phyloP scores from a whole-genome alignment of 768 basidiomycete genomes.

The Lepiota subincarnata region DNA sequence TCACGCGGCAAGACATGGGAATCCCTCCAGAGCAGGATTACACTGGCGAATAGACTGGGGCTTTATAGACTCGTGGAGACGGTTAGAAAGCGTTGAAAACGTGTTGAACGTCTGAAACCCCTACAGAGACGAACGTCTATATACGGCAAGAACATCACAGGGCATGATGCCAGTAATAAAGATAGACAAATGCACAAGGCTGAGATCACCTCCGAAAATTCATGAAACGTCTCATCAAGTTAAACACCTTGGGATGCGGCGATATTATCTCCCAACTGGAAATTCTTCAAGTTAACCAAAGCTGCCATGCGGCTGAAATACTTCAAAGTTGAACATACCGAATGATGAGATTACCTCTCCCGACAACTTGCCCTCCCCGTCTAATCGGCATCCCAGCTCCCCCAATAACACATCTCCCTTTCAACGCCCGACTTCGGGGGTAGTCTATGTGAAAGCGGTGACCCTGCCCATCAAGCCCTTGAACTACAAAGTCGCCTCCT shows the following conservation, averaged over 20 bases:
- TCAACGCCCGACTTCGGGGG: conserved; percentile 44
- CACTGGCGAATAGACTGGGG: too few species aligned
- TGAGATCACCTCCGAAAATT: conserved; percentile 8
- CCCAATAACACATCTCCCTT: conserved; percentile 45
- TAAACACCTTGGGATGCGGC: conserved; percentile 24
- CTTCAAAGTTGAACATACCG: conserved; percentile 39
- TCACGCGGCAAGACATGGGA: background rate
- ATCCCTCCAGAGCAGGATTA: too few species aligned
- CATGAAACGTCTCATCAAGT: conserved; percentile 28
- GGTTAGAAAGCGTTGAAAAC: too few species aligned
- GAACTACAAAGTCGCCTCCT: conserved; percentile 47
- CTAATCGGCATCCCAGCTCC: conserved; percentile 71
- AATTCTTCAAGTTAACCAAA: conserved; percentile 1
- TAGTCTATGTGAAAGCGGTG: conserved; percentile 50
- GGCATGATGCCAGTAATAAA: too few species aligned
- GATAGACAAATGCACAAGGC: too few species aligned
- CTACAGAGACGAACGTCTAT: too few species aligned
- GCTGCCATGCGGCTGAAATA: background rate
- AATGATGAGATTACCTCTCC: conserved; percentile 60
- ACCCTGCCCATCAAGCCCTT: conserved; percentile 56
- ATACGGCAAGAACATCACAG: too few species aligned
- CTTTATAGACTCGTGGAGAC: too few species aligned
- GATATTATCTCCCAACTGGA: conserved; percentile 38
- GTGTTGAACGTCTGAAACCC: too few species aligned
- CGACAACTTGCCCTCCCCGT: conserved; percentile 45